Evolutionary conservation across 1,284 basidiomycete genomes (phyloP).

Genomic region (Heterobasidion occidentale): DNA sequence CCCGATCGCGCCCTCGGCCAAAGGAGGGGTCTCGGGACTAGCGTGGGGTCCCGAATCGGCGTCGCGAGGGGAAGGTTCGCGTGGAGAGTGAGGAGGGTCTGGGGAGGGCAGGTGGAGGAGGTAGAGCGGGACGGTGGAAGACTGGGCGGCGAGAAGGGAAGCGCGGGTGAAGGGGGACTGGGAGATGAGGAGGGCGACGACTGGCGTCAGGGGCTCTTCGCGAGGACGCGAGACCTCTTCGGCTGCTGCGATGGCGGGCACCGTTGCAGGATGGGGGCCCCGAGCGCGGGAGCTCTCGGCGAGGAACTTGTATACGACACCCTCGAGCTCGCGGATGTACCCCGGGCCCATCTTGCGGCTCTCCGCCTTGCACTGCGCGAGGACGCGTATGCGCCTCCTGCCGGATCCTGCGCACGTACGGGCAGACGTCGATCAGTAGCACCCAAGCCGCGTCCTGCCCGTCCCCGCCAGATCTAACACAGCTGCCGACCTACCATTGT

Average conservation of each 20-base stretch:
- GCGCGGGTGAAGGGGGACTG: slow-evolving; percentile 68
- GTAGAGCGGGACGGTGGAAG: slow-evolving; percentile 68
- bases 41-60: background rate
- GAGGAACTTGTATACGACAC: slow-evolving; percentile 53
- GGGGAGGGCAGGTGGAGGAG: slow-evolving; percentile 64
- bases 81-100: background rate
- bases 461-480: background rate
- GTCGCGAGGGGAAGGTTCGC: slow-evolving; percentile 6
- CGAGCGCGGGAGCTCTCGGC: background rate
- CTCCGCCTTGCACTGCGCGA: slow-evolving; percentile 90
- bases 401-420: background rate
- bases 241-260: background rate
- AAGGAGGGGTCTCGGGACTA: background rate
- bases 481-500: background rate
- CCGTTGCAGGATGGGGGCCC: background rate
- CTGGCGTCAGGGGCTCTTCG: slow-evolving; percentile 16
- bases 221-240: background rate
- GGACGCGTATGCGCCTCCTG: slow-evolving; percentile 53
- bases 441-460: background rate
- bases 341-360: slow-evolving; percentile 72
- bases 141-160: slow-evolving; percentile 58
- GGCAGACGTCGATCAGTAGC: background rate
- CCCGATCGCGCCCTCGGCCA: slow-evolving; percentile 24
- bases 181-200: slow-evolving; percentile 69
- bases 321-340: slow-evolving; percentile 83